Base-by-base conservation (phyloP, 352 stramenopile species). In the Phytopythium oedochilum region DNA sequence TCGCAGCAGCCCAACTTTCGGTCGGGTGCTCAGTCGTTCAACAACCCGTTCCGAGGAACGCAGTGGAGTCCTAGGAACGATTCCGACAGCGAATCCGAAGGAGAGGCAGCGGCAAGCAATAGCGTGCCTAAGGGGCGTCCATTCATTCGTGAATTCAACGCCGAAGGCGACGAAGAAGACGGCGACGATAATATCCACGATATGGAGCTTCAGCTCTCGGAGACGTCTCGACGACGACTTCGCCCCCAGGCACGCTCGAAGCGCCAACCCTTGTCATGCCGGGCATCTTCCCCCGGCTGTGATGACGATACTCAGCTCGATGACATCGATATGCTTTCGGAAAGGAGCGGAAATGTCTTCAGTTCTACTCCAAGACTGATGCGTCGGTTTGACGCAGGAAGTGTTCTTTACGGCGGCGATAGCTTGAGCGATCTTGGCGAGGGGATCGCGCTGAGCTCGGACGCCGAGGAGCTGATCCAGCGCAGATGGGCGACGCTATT, bases 401-500 rank as follows among this genome's bases (percentile, higher is more conserved):
- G 18, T 44, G 78, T 66, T 5, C 59, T 83, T 6, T 86, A 83
- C 47, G 68, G 71, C 3, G 71, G 67, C 5, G 32, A 44, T 2
- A 25, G 18, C 7, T 26, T 60, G 5, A 63, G 73, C 25, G 49
- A 57, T 22, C 45, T 86, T 5, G 75, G 70, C 6, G 78, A 78
- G 31, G 75, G 64, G 2, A 79, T 90, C n/a, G 68, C 58, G 2
- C 72, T 88, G 17, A 80, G 59, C 28, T n/a, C 55, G 0, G 78
- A 90, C 25, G 65, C 63, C 0, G 75, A 88, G 58, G 61, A 53
- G 23, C 36, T 60, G 5, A 79, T 82, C 71, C 63, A 82, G 29
- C 64, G 74, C 8, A 86, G 82, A 49, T 90, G 78, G 80, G 39
- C 68, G n/a, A 51, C 70, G 8, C 80, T 88, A 47, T 90, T 90